A percentile compares a stretch with the other conserved stretches of the same genome.
Evolutionary conservation across 306 rosid species (phyloP).

Genomic region (Spatholobus suberectus): DNA sequence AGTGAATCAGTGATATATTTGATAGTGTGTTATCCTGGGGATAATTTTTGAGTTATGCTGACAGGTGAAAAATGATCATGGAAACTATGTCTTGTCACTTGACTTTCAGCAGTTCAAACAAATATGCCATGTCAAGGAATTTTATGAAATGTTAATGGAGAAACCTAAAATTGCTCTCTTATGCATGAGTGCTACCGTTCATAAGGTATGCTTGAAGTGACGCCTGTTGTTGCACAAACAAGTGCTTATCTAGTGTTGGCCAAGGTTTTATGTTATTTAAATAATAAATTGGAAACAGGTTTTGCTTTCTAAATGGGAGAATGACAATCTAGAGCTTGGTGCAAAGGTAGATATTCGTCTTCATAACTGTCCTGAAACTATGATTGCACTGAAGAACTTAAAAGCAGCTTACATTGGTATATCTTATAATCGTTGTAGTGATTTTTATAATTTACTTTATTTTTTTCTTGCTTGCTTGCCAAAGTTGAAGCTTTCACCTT

Average conservation of each 20-base stretch:
- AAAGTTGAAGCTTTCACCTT: neutral
- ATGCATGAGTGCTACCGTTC: slow-evolving; percentile 81
- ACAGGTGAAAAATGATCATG: slow-evolving; percentile 61
- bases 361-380: slow-evolving; percentile 79
- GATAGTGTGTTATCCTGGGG: neutral
- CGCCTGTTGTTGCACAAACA: neutral
- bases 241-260: slow-evolving; percentile 24
- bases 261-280: slow-evolving; percentile 19
- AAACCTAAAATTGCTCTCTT: slow-evolving; percentile 74
- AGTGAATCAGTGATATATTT: slow-evolving; percentile 1
- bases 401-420: slow-evolving; percentile 95
- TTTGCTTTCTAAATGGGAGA: slow-evolving; percentile 56
- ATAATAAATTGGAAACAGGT: slow-evolving; percentile 57
- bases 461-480: neutral
- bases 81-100: slow-evolving; percentile 58
- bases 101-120: slow-evolving; percentile 73
- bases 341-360: slow-evolving; percentile 71
- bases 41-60: slow-evolving; percentile 27
- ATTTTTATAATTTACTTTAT: neutral
- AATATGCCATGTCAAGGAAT: slow-evolving; percentile 51
- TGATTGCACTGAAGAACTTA: slow-evolving; percentile 87
- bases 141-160: slow-evolving; percentile 64
- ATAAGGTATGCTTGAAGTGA: slow-evolving; percentile 59
- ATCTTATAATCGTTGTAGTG: neutral
- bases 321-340: slow-evolving; percentile 48